A percentile compares a stretch with the other conserved stretches of the same genome.
These are phyloP conservation scores for Dictyostelium capitatum DNA, from an alignment of 78 protist genomes.

Conservation along the genomic window DNA sequence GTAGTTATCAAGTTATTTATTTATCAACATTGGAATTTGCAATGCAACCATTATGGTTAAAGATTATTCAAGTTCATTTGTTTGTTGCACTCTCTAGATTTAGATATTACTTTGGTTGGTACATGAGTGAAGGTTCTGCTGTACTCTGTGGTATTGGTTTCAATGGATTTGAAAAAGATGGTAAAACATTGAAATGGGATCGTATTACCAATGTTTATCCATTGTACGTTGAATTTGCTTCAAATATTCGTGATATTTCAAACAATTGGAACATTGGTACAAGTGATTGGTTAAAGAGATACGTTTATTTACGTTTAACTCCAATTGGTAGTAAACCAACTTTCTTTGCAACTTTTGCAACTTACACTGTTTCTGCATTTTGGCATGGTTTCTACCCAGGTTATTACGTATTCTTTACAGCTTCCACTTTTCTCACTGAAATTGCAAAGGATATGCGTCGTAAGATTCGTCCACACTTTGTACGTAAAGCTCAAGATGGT, in stretches of 20 bases:
- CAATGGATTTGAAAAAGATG: constrained; percentile 63
- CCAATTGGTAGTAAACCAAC: constrained; percentile 78
- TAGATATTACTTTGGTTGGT: constrained; percentile 90
- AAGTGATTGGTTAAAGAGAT: constrained; percentile 80
- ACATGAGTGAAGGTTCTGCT: constrained; percentile 83
- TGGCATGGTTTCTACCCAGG: constrained; percentile 94
- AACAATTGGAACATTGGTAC: constrained; percentile 87
- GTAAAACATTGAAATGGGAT: constrained; percentile 49
- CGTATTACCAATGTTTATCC: constrained; percentile 71
- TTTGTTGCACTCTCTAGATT: constrained; percentile 51
- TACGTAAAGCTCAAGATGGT: neutral
- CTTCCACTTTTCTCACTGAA: constrained; percentile 73
- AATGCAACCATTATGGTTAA: constrained; percentile 42
- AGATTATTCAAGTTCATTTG: constrained; percentile 18
- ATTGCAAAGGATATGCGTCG: constrained; percentile 83
- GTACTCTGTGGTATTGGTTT: constrained; percentile 63
- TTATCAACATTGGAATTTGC: constrained; percentile 23
- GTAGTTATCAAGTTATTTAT: neutral
- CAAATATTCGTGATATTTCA: constrained; percentile 63
- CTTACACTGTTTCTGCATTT: constrained; percentile 84
- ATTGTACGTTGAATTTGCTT: constrained; percentile 71
- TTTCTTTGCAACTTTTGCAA: constrained; percentile 47
- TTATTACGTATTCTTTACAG: constrained; percentile 72
- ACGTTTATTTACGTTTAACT: constrained; percentile 75
- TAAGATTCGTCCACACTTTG: constrained; percentile 77